These are phyloP conservation scores for Arthromyces matolae DNA, from an alignment of 768 basidiomycete species.

Conservation along the genomic window DNA sequence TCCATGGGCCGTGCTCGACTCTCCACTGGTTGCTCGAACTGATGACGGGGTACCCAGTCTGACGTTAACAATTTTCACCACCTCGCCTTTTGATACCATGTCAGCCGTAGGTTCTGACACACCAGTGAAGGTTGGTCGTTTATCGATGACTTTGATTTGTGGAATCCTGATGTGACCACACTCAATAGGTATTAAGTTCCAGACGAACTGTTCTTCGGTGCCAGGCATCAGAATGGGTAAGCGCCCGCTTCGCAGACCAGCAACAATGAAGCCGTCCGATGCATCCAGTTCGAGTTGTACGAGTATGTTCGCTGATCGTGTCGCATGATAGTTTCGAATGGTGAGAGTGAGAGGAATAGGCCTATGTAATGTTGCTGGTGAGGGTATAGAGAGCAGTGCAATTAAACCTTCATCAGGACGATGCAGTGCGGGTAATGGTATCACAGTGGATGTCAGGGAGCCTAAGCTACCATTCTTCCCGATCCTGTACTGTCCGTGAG, in stretches of 20 bases:
- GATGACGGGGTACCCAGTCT: slow-evolving; percentile 34
- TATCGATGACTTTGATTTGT: slow-evolving; percentile 52
- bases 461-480: slow-evolving; percentile 41
- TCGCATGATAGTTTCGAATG: slow-evolving; percentile 63
- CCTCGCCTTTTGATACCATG: slow-evolving; percentile 38
- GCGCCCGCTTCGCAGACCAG: slow-evolving; percentile 66
- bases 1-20: slow-evolving; percentile 14
- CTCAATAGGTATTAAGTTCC: slow-evolving; percentile 71
- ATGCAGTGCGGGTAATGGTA: slow-evolving; percentile 58
- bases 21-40: slow-evolving; percentile 4
- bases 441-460: slow-evolving; percentile 41
- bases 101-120: slow-evolving; percentile 24
- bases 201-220: slow-evolving; percentile 58
- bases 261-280: slow-evolving; percentile 74
- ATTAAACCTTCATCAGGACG: slow-evolving; percentile 62
- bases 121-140: slow-evolving; percentile 35
- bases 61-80: slow-evolving; percentile 52
- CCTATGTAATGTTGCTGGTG: slow-evolving; percentile 59
- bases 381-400: slow-evolving; percentile 61
- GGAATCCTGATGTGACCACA: slow-evolving; percentile 68
- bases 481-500: no score
- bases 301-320: slow-evolving; percentile 63
- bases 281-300: slow-evolving; percentile 69
- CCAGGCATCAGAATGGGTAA: slow-evolving; percentile 74
- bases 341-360: slow-evolving; percentile 53